Base-by-base conservation (phyloP, 306 rosid species). In the Dalbergia cultrata region DNA sequence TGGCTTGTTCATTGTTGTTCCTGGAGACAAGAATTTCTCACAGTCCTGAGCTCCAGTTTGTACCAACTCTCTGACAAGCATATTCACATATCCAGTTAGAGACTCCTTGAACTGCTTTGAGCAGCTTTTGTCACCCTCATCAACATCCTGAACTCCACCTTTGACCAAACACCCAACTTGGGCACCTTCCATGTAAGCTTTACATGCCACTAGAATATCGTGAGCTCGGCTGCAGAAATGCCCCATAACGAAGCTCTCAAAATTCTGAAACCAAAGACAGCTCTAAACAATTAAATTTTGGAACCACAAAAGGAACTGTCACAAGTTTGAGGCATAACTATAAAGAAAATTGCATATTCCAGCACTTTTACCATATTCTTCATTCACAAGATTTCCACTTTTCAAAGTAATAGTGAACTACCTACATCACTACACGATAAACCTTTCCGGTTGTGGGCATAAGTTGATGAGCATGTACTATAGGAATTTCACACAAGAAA, bases 111-210 rank as follows among this genome's bases (percentile, higher is more conserved):
- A 95, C 5, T 39, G 17, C 76, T 72, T 65, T 7, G 97, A 91
- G 90, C 90, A 90, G 89, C 92, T 93, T 89, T 75, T 70, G 80
- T 88, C 89, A 37, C 91, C 85, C 62, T 66, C 88, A 22, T 90
- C 89, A 10, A 93, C 90, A 45, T 90, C 92, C 83, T 88, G 97
- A 83, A 91, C 95, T 6, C 94, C 95, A 34, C 94, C 97, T 86
- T 90, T 87, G 56, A 83, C 97, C 69, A 87, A 79, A 80, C 90
- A 88, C 7, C 97, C 99, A 67, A 95, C 97, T 84, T 91, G 97
- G 81, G 93, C 95, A 43, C 97, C 98, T 75, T 87, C 91, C 81
- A 82, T 87, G 78, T 93, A 95, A 21, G 97, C 94, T 81, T 87
- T 89, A 72, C 98, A 95, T 26, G 97, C 94, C 67, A 85, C 85